Conservation (phyloP, 225 moss, liverwort and hornwort species). For the Physcomitrium patens region DNA sequence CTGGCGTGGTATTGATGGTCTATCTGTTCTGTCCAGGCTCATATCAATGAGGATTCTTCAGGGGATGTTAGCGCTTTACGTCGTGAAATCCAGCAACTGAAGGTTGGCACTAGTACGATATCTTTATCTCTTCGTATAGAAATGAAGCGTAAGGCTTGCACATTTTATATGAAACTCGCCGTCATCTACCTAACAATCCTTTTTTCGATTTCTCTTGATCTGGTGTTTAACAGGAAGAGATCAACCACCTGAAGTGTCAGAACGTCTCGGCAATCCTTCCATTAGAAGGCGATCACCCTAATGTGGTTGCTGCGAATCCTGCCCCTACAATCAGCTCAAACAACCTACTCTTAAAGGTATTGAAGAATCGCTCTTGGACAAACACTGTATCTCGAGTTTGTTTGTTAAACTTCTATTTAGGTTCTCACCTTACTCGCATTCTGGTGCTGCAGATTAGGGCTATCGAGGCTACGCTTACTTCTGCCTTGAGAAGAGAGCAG, state of each 20-base stretch:
- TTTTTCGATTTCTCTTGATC: not conserved
- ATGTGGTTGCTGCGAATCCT: slow-evolving; percentile 5
- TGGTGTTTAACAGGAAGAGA: slow-evolving; percentile 42
- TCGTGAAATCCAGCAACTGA: slow-evolving; percentile 83
- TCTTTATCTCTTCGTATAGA: too few relatives aligned
- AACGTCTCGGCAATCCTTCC: slow-evolving; percentile 50
- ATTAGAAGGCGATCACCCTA: slow-evolving; percentile 34
- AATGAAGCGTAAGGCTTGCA: not conserved
- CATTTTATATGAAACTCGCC: not conserved
- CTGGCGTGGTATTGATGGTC: slow-evolving; percentile 6
- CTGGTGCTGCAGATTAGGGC: slow-evolving; percentile 54
- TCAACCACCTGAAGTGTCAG: slow-evolving; percentile 68
- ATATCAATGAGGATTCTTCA: slow-evolving; percentile 88
- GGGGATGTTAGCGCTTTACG: slow-evolving; percentile 83
- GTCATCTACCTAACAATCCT: not conserved
- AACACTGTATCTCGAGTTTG: not conserved
- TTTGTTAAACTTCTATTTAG: not conserved
- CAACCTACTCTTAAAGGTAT: slow-evolving; percentile 53
- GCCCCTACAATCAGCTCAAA: slow-evolving; percentile 39
- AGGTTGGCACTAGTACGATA: slow-evolving; percentile 36
- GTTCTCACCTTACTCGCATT: too few relatives aligned
- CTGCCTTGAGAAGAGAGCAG: slow-evolving; percentile 85
- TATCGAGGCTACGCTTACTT: slow-evolving; percentile 75
- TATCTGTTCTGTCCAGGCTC: slow-evolving; percentile 56
- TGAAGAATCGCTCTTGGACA: not conserved